phyloP scores from a whole-genome alignment of 2,329 filamentous ascomycete species.

The Cryphonectria nitschkei region DNA sequence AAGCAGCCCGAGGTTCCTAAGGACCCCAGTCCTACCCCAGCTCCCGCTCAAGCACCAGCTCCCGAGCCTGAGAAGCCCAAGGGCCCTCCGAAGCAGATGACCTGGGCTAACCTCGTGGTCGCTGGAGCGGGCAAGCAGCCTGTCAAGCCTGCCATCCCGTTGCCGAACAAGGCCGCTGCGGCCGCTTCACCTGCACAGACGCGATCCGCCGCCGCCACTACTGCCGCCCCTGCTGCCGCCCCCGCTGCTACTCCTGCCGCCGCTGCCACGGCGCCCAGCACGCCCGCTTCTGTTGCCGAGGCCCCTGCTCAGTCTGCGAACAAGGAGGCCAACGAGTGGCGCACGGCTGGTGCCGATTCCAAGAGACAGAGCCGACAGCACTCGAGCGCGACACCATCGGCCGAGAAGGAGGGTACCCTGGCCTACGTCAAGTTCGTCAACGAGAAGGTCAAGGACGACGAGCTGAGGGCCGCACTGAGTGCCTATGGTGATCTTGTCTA shows the following conservation, averaged over 20 bases:
- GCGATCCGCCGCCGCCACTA: slow-evolving; percentile 53
- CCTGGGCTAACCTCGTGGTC: slow-evolving; percentile 75
- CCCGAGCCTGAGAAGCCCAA: slow-evolving; percentile 52
- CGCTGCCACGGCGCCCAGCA: slow-evolving; percentile 44
- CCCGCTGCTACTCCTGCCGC: slow-evolving; percentile 43
- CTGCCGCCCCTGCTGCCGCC: slow-evolving; percentile 45
- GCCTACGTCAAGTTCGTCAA: slow-evolving; percentile 97
- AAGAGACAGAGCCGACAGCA: slow-evolving; percentile 82
- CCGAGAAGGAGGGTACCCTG: slow-evolving; percentile 75
- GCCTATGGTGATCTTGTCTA: slow-evolving; percentile 73
- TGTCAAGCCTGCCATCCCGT: slow-evolving; percentile 44
- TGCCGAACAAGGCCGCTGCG: slow-evolving; percentile 60
- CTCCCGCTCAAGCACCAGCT: slow-evolving; percentile 51
- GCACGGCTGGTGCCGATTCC: slow-evolving; percentile 81
- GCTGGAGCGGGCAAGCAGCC: slow-evolving; percentile 46
- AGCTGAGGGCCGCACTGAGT: slow-evolving; percentile 71
- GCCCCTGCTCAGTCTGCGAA: slow-evolving; percentile 40
- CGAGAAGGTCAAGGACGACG: slow-evolving; percentile 75
- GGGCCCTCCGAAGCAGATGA: slow-evolving; percentile 63
- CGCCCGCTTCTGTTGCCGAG: slow-evolving; percentile 42
- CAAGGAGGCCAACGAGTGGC: slow-evolving; percentile 74
- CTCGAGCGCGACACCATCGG: slow-evolving; percentile 60
- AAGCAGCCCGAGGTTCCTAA: slow-evolving; percentile 69
- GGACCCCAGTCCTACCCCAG: slow-evolving; percentile 60
- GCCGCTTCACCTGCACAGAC: slow-evolving; percentile 55